Evolutionary conservation across 1,284 basidiomycete species (phyloP).

Genomic region (Moesziomyces globuligerus): DNA sequence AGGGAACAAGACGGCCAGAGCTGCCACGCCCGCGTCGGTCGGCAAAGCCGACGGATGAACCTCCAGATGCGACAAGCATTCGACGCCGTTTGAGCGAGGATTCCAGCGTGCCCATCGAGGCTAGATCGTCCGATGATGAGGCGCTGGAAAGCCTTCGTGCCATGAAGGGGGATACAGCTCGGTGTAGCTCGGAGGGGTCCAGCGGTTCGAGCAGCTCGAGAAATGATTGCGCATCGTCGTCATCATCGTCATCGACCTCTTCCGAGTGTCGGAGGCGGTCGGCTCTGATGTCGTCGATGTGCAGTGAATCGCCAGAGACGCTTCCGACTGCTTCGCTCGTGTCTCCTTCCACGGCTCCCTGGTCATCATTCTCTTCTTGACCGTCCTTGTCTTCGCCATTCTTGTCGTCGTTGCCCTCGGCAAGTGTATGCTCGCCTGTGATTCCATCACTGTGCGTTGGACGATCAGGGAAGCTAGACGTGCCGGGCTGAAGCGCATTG

Average conservation of each 20-base stretch:
- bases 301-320: no score
- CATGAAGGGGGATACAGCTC: no score
- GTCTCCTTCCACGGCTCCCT: neutral
- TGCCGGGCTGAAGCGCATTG: neutral
- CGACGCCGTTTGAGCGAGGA: constrained; percentile 1
- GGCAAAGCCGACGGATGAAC: constrained; percentile 1
- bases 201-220: constrained; percentile 26
- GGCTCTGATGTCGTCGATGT: no score
- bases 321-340: neutral
- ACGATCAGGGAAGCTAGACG: neutral
- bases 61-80: constrained; percentile 19
- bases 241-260: constrained; percentile 5
- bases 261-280: no score
- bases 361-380: no score
- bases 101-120: neutral
- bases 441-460: no score
- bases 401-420: no score
- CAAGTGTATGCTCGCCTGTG: no score
- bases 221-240: constrained; percentile 30
- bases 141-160: no score
- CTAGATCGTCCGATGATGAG: constrained; percentile 8
- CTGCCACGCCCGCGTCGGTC: neutral
- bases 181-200: constrained; percentile 1
- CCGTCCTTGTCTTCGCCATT: no score
- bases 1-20: neutral